phyloP scores from a whole-genome alignment of 164 flowering plant species.

The Liquidambar formosana region DNA sequence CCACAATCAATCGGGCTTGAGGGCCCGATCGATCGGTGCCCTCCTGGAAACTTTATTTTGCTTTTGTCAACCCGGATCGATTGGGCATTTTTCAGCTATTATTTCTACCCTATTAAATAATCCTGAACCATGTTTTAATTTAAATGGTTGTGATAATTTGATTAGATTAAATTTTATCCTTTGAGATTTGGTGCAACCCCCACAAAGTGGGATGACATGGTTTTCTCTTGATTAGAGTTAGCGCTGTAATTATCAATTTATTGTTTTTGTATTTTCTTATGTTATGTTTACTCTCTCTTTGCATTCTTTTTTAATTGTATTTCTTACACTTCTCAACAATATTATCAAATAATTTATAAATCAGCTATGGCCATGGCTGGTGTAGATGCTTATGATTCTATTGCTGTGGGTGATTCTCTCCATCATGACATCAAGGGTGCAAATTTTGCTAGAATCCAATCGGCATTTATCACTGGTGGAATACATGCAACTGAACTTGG shows the following conservation, averaged over 20 bases:
- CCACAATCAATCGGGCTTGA: too few species aligned
- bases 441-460: constrained; percentile 71
- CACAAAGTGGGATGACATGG: not conserved
- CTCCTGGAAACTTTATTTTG: too few species aligned
- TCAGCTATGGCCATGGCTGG: constrained; percentile 79
- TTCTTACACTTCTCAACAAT: not conserved
- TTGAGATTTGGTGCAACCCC: not conserved
- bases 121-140: too few species aligned
- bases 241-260: not conserved
- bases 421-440: constrained; percentile 99
- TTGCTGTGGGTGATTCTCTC: constrained; percentile 96
- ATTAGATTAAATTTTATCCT: not conserved
- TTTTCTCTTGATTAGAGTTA: not conserved
- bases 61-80: too few species aligned
- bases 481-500: constrained; percentile 92
- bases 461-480: constrained; percentile 80
- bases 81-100: too few species aligned
- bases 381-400: constrained; percentile 67
- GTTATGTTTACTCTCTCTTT: not conserved
- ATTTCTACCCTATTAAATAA: too few species aligned
- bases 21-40: too few species aligned
- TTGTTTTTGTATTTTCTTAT: not conserved
- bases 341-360: constrained; percentile 67
- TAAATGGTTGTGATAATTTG: not conserved
- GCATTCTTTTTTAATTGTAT: not conserved